phyloP scores from a whole-genome alignment of 2,329 filamentous ascomycete genomes.

The Trichophyton schoenleinii region DNA sequence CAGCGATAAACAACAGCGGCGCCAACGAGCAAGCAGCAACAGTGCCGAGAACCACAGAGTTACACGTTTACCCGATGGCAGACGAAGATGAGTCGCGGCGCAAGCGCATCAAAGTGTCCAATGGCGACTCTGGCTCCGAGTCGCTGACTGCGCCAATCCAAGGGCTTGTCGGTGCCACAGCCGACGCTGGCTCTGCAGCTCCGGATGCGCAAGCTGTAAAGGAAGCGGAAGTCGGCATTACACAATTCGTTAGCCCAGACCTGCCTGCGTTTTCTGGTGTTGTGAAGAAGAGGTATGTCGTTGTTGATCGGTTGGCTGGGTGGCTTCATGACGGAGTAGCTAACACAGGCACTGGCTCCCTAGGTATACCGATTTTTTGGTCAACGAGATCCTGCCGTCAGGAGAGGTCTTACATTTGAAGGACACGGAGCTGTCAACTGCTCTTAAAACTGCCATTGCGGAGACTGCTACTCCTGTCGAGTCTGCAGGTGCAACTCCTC shows the following conservation, averaged over 20 bases:
- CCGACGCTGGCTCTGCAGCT: constrained; percentile 3
- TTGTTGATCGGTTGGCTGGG: not conserved
- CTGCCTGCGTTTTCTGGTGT: constrained; percentile 50
- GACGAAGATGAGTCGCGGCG: constrained; percentile 11
- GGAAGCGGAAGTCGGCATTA: constrained; percentile 47
- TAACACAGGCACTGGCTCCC: constrained; percentile 3
- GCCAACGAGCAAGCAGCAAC: not conserved
- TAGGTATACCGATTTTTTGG: constrained; percentile 81
- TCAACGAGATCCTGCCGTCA: constrained; percentile 71
- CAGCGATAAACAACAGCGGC: not conserved
- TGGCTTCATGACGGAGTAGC: not conserved
- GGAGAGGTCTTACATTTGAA: constrained; percentile 64
- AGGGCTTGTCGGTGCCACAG: not conserved
- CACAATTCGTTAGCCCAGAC: constrained; percentile 47
- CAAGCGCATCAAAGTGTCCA: constrained; percentile 17
- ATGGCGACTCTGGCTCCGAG: constrained; percentile 2
- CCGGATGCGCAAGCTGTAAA: constrained; percentile 25
- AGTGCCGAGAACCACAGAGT: not conserved
- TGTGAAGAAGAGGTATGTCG: constrained; percentile 51
- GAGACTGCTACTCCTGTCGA: not conserved
- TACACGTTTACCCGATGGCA: not conserved
- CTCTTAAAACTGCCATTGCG: constrained; percentile 9
- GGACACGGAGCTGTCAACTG: constrained; percentile 28
- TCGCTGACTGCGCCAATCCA: not conserved
- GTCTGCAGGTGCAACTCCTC: not conserved